These are phyloP conservation scores for Beauveria sp. DNA, from an alignment of 2,329 filamentous ascomycete species.

Conservation along the genomic window DNA sequence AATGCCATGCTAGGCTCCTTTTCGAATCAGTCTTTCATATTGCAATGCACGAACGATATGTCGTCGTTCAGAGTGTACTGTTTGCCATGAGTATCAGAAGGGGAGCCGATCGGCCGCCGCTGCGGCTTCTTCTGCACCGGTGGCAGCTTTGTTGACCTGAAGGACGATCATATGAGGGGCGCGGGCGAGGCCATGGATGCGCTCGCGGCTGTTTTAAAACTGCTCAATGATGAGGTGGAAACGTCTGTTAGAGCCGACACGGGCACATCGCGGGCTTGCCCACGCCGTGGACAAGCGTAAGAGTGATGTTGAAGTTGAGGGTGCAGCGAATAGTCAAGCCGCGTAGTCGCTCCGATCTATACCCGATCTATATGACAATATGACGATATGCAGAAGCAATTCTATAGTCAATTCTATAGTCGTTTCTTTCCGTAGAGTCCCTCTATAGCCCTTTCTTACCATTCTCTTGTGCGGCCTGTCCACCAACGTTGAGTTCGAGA, in stretches of 20 bases:
- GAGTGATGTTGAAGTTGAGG: background rate
- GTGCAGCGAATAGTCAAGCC: background rate
- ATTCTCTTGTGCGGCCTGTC: background rate
- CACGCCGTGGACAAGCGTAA: background rate
- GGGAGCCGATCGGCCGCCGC: constrained; percentile 30
- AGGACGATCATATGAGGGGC: constrained; percentile 45
- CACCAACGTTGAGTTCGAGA: constrained; percentile 7
- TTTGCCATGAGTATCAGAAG: constrained; percentile 18
- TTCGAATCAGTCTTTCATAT: constrained; percentile 39
- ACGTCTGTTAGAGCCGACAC: constrained; percentile 37
- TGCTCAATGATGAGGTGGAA: constrained; percentile 34
- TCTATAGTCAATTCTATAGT: background rate
- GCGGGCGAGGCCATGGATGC: constrained; percentile 54
- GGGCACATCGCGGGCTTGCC: constrained; percentile 39
- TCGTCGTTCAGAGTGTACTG: constrained; percentile 50
- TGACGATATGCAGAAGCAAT: background rate
- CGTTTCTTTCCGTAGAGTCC: no score
- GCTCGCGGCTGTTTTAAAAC: constrained; percentile 44
- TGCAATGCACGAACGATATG: constrained; percentile 48
- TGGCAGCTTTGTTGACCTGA: constrained; percentile 35
- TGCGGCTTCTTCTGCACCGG: constrained; percentile 50
- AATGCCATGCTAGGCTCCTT: constrained; percentile 31
- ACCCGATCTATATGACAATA: background rate
- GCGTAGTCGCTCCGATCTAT: background rate
- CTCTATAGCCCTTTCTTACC: background rate